These are phyloP conservation scores for Dothistroma septosporum DNA, from an alignment of 2,329 filamentous ascomycete genomes.

Conservation along the genomic window DNA sequence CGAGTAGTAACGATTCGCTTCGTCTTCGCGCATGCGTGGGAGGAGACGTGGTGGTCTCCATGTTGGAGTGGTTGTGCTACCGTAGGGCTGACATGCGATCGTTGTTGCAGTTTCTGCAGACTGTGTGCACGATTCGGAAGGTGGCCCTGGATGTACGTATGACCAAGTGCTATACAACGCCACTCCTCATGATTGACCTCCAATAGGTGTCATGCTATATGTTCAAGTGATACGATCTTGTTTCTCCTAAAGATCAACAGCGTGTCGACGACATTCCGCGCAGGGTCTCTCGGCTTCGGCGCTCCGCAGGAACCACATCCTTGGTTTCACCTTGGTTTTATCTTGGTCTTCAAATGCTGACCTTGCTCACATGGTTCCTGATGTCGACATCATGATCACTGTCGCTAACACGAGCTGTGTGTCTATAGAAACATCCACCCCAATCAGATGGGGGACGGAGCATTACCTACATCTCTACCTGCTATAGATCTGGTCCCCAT, in stretches of 20 bases:
- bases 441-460: not conserved
- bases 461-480: not conserved
- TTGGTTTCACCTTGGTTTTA: not conserved
- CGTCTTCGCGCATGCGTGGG: slow-evolving; percentile 5
- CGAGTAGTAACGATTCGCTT: slow-evolving; percentile 7
- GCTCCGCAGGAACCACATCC: not conserved
- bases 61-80: slow-evolving; percentile 6
- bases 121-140: not conserved
- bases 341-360: not conserved
- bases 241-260: not conserved
- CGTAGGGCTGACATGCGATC: not conserved
- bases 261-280: not conserved
- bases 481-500: not conserved
- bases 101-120: not conserved
- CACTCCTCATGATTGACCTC: not conserved
- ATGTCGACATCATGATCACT: too few relatives aligned
- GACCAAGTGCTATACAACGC: not conserved
- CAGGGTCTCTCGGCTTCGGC: not conserved
- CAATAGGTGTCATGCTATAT: not conserved
- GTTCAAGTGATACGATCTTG: not conserved
- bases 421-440: too few relatives aligned
- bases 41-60: slow-evolving; percentile 3
- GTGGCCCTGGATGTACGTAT: not conserved
- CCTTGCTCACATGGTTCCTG: not conserved
- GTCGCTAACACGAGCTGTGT: too few relatives aligned